These are phyloP conservation scores for Aspergillus sp. DNA, from an alignment of 2,329 filamentous ascomycete species.

Conservation along the genomic window DNA sequence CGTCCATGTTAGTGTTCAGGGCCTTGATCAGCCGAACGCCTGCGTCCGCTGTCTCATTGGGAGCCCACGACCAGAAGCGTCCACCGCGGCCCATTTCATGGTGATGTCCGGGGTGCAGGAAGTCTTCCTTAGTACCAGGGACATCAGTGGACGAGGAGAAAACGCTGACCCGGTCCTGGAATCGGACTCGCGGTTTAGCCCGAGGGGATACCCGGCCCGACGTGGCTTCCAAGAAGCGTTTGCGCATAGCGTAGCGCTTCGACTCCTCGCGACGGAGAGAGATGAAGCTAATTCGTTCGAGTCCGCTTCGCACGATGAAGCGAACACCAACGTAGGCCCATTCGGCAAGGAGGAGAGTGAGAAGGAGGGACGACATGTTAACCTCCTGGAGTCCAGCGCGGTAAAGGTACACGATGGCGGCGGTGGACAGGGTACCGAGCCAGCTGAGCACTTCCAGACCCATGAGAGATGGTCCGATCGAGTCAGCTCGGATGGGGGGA, in stretches of 20 bases:
- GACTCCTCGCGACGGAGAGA: conserved; percentile 79
- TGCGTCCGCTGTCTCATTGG: conserved; percentile 53
- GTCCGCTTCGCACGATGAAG: conserved; percentile 66
- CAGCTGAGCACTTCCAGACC: conserved; percentile 87
- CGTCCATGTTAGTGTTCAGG: conserved; percentile 25
- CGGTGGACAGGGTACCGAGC: conserved; percentile 85
- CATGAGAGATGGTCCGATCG: conserved; percentile 89
- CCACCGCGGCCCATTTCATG: conserved; percentile 44
- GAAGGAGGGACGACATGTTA: conserved; percentile 72
- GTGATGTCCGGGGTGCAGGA: conserved; percentile 26
- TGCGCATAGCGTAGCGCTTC: conserved; percentile 75
- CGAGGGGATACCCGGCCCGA: conserved; percentile 12
- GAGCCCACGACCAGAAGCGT: conserved; percentile 56
- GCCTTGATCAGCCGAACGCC: conserved; percentile 55
- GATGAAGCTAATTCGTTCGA: conserved; percentile 78
- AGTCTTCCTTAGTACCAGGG: conserved; percentile 29
- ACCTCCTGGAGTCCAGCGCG: conserved; percentile 67
- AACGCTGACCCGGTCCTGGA: conserved; percentile 37
- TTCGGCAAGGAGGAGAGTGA: conserved; percentile 79
- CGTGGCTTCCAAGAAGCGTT: conserved; percentile 61
- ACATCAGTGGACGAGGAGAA: conserved; percentile 28
- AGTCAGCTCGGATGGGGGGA: conserved; percentile 85
- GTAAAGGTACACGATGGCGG: conserved; percentile 88
- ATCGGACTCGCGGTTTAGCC: conserved; percentile 32
- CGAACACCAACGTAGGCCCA: conserved; percentile 78